Evolutionary conservation across 2,329 filamentous ascomycete species (phyloP), one percentile per base, ranked within the genome.

Genomic region (Laburnicola sp.): DNA sequence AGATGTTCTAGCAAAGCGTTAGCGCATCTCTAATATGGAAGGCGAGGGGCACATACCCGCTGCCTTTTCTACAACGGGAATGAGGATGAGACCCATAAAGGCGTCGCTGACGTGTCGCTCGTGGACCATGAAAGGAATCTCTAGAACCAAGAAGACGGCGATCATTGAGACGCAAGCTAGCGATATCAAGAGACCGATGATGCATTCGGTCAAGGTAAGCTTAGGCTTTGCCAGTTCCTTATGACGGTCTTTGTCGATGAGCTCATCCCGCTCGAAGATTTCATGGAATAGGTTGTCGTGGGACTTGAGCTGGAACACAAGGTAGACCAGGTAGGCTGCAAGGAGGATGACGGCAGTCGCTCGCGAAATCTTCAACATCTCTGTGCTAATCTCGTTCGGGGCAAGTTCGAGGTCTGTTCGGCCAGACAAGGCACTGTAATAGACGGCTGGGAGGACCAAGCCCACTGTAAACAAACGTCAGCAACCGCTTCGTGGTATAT

Each of bases 31-130:
- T 11, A 11, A 16, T 28, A 2, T 6, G n/a, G 2, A n/a, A 2
- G 11, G 7, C 10, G 7, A 38, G 16, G 6, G 30, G 6, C 21
- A 56, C 60, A 25, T 62, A 70, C 67, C 67, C 9, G 90, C 89
- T 2, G 88, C 86, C 73, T 96, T 95, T 68, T 95, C 91, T 4
- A 94, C 89, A 0, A 95, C 79, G 3, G 89, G 86, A 4, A 94
- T 82, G 0, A 95, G 79, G 58, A 94, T 93, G 32, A 95, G 77
- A 63, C 89, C 83, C 55, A 86, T 75, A 56, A 86, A 86, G 27
- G 79, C 67, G 54, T 75, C 73, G 16, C 64, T 71, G 35, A 86
- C 75, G 25, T 76, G 71, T 25, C 72, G 74, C 36, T 79, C 74
- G 27, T 71, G 62, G 21, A 85, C 83, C 36, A 86, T 82, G 62